These are phyloP conservation scores for Yamadazyma nakazawae DNA, from an alignment of 805 yeast genomes.

Conservation along the genomic window DNA sequence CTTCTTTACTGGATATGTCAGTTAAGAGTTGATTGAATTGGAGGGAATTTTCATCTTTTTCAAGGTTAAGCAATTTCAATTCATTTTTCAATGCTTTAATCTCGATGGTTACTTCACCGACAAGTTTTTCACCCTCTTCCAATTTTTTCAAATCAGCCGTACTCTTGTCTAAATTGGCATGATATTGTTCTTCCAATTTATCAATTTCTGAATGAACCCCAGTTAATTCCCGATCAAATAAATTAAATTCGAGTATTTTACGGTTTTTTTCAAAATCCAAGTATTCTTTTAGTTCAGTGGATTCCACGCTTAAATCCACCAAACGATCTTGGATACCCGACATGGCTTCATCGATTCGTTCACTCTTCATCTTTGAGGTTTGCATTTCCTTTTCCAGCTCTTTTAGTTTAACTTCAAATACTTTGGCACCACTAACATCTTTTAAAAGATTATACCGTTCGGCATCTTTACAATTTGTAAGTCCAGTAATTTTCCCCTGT, in stretches of 20 bases:
- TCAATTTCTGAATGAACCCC: conserved; percentile 61
- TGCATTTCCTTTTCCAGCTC: conserved; percentile 81
- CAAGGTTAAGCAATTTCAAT: conserved; percentile 52
- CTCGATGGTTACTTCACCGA: conserved; percentile 42
- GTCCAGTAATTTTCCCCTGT: conserved; percentile 84
- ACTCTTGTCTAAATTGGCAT: conserved; percentile 48
- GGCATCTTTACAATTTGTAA: conserved; percentile 84
- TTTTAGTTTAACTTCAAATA: conserved; percentile 76
- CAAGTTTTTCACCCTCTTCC: conserved; percentile 56
- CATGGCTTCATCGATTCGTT: conserved; percentile 71
- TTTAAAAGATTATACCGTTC: conserved; percentile 78
- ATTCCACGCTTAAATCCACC: conserved; percentile 76
- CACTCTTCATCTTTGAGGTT: conserved; percentile 64
- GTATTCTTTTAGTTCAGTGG: conserved; percentile 65
- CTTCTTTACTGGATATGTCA: conserved; percentile 47
- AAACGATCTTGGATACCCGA: conserved; percentile 67
- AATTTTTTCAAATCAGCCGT: conserved; percentile 52
- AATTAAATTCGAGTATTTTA: conserved; percentile 68
- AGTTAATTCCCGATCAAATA: conserved; percentile 72
- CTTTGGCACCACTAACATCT: conserved; percentile 93
- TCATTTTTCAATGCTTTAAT: conserved; percentile 47
- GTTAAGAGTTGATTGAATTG: conserved; percentile 50
- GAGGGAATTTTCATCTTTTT: conserved; percentile 50
- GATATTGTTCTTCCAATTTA: conserved; percentile 55
- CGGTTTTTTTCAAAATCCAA: conserved; percentile 65